Evolutionary conservation across 2,329 filamentous ascomycete species (phyloP).

Genomic region (Phaeophleospora eucalypticola): DNA sequence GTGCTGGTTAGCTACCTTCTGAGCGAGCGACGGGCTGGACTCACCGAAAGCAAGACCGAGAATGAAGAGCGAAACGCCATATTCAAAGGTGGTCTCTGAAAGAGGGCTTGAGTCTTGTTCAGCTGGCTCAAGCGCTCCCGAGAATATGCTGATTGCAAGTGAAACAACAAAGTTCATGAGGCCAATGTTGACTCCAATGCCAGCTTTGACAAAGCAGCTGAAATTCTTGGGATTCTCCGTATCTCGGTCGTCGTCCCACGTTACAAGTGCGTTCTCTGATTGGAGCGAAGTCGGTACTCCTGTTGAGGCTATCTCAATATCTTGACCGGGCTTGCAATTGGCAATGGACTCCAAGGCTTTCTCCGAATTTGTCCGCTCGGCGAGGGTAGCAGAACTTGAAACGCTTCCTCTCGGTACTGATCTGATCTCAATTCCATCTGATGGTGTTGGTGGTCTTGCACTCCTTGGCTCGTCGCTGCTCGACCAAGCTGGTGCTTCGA

Average conservation of each 20-base stretch:
- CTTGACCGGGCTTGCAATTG: neutral
- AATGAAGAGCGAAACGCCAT: slow-evolving; percentile 10
- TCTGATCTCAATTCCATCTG: too few species aligned
- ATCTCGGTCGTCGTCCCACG: slow-evolving; percentile 8
- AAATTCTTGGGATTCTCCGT: slow-evolving; percentile 12
- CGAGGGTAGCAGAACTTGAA: neutral
- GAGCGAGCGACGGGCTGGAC: neutral
- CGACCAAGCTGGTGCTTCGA: too few species aligned
- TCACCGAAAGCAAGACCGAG: slow-evolving; percentile 16
- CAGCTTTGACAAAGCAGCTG: slow-evolving; percentile 1
- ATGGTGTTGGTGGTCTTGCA: too few species aligned
- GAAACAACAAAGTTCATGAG: slow-evolving; percentile 17
- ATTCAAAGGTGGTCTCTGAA: slow-evolving; percentile 2
- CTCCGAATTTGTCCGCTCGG: neutral
- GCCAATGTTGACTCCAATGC: slow-evolving; percentile 7
- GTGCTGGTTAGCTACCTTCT: neutral
- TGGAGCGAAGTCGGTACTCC: neutral
- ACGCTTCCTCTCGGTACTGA: neutral
- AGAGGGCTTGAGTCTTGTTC: neutral
- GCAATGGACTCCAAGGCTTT: neutral
- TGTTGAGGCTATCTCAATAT: neutral
- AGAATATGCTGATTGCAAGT: slow-evolving; percentile 13
- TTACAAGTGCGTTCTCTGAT: neutral
- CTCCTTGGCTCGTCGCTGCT: too few species aligned
- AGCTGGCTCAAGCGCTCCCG: slow-evolving; percentile 4